Base-by-base conservation (phyloP, 208 protist species). In the Trypanosoma brucei region DNA sequence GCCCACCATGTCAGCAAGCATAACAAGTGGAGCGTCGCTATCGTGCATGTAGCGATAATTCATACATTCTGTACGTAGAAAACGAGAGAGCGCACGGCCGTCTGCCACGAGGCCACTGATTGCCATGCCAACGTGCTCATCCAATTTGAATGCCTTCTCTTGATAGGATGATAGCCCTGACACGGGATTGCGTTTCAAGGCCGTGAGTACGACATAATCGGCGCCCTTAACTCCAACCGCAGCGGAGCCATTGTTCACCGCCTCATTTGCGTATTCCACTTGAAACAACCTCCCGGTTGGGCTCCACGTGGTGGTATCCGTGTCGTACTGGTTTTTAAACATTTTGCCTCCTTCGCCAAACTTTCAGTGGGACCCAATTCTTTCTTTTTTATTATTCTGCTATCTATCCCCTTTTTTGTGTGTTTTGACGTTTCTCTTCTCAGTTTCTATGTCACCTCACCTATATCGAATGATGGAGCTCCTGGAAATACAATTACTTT, bases 251-350 rank as follows among this genome's bases (percentile, higher is more conserved):
- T 99, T 98, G 75, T 99, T 99, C 0, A 99, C 98, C 0, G 98
- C 98, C 76, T 99, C 98, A 83, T 99, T 99, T 14, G 98, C 98
- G 75, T 99, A 99, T 78, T 99, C 98, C 30, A 99, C 85, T 84
- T 99, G 98, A 81, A 97, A 96, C 53, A 99, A 80, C 49, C 96
- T 81, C 7, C 97, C 97, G 14, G 93, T 91, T 30, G 98, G 98
- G 62, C 89, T 98, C 96, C 98, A 99, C 34, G 95, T 99, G n/a
- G 97, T 99, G 62, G 99, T 98, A 76, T 99, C 98, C 22, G 88
- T 98, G 64, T 99, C 98, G 76, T 99, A 98, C 77, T 98, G 81
- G 77, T 98, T 98, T 67, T 89, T 88, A 60, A 93, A 87, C 85
- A 96, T 92, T 61, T 44, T 52, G 60, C 8, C 50, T 6, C 9